Conservation (phyloP, 345 rosid species). For the Gossypium herbaceum region DNA sequence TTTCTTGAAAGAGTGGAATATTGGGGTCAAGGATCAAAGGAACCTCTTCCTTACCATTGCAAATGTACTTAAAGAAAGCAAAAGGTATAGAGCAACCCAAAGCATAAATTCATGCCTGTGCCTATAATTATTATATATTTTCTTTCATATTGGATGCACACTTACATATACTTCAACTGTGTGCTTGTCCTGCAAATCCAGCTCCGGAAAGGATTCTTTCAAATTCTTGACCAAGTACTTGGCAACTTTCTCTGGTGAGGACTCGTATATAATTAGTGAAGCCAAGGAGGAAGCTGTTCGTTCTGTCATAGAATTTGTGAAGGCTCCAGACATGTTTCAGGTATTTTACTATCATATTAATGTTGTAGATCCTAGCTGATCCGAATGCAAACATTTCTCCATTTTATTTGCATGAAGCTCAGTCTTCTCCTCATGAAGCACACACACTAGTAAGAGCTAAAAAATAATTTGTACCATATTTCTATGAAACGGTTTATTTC, state of each 20-base stretch:
- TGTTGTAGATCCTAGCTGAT: background rate
- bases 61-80: conserved; percentile 65
- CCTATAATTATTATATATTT: background rate
- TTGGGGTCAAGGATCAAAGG: conserved; percentile 72
- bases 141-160: background rate
- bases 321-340: conserved; percentile 82
- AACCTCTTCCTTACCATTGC: conserved; percentile 69
- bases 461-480: too few species aligned
- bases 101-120: background rate
- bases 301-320: conserved; percentile 72
- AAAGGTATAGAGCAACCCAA: conserved; percentile 42
- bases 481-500: too few species aligned
- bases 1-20: conserved; percentile 93
- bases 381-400: too few species aligned
- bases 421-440: too few species aligned
- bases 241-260: conserved; percentile 79
- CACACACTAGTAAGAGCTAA: too few species aligned
- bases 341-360: conserved; percentile 30
- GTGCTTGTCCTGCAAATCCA: conserved; percentile 26
- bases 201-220: conserved; percentile 68
- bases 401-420: too few species aligned
- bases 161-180: background rate
- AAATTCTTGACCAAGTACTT: conserved; percentile 71
- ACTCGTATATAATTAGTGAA: conserved; percentile 50
- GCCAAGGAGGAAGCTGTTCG: conserved; percentile 89